Base-by-base conservation (phyloP, 768 basidiomycete species). In the Roridomyces roridus region DNA sequence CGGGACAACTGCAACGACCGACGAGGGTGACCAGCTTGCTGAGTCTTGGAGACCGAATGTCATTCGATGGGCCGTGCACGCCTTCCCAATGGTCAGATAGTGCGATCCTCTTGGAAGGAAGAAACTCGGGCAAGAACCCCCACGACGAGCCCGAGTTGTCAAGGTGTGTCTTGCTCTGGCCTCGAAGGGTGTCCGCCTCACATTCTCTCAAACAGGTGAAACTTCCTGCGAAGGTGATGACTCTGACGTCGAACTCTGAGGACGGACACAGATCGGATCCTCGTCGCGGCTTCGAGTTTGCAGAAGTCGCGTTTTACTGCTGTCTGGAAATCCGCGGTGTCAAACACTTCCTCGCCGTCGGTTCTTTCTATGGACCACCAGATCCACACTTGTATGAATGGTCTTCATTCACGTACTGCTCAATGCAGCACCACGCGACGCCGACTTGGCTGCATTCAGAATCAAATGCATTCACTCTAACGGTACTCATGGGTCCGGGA, bases 401-500 rank as follows among this genome's bases (percentile, higher is more conserved):
- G 3, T 40, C 37, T 12, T 41, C 6, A 20, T 17, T 25, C 14
- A 31, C 24, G 7, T 55, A 55, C 36, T 46, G 36, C 18, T 40
- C 45, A 0, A 18, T 41, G 5, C 11, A 29, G 9, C 54, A 55
- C 14, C 20, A 21, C 31, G 54, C 12, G 54, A 55, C 17, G 6
- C 44, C 7, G 54, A 55, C 17, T 21, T 48, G 21, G 46, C 46
- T 15, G 54, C 26, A 3, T 29, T 55, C 28, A 20, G 40, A 5
- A 26, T 55, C 15, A 55, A n/a, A 2, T 28, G 17, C 17, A 55
- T 55, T 21, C n/a, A 15, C 1, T 41, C 54, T 1, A n/a, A 18
- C 10, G 17, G 54, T 48, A 21, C 41, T 55, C 36, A 49, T 55
- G 54, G 54, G 34, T 2, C 46, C 45, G n/a, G 10, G 51, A 53